Percentiles rank a stretch among this genome's conserved stretches.
These are phyloP conservation scores for Fonsecaea nubica DNA, from an alignment of 2,329 filamentous ascomycete species.

Conservation along the genomic window DNA sequence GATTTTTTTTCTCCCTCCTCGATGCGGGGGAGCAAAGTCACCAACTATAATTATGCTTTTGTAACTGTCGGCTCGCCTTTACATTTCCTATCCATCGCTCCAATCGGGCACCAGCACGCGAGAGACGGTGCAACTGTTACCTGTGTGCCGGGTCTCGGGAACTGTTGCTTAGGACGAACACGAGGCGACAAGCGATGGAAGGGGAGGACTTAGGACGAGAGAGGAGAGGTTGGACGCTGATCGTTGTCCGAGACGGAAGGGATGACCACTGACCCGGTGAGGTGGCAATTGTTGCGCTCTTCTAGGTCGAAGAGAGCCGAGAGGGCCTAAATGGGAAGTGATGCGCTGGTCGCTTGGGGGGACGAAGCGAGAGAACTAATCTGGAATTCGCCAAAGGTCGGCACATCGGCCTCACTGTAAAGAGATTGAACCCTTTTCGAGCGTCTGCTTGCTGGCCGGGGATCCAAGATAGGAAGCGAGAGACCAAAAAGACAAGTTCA, in stretches of 20 bases:
- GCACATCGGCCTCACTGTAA: conserved; percentile 6
- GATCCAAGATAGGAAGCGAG: conserved; percentile 6
- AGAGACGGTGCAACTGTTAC: conserved; percentile 11
- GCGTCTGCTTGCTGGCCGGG: not conserved
- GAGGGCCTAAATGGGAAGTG: conserved; percentile 13
- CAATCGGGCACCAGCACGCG: conserved; percentile 7
- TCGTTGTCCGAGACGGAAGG: conserved; percentile 1
- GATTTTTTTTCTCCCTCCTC: not conserved
- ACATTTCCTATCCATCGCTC: not conserved
- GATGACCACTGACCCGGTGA: conserved; percentile 6
- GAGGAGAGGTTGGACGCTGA: not conserved
- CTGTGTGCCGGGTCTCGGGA: conserved; percentile 5
- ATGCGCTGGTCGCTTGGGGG: conserved; percentile 6
- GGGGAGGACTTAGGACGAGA: not conserved
- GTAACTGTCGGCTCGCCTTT: not conserved
- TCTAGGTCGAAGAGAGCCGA: not conserved
- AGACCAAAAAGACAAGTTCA: not conserved
- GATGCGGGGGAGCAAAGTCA: not conserved
- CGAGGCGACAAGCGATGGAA: conserved; percentile 6
- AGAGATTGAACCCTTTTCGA: conserved; percentile 3
- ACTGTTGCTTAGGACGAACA: not conserved
- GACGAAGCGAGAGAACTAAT: conserved; percentile 6
- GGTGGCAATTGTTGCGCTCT: conserved; percentile 2
- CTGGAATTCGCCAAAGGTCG: conserved; percentile 6
- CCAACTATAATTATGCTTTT: conserved; percentile 8